Conservation (phyloP, 352 stramenopile species). For the Blastocystis sp. region DNA sequence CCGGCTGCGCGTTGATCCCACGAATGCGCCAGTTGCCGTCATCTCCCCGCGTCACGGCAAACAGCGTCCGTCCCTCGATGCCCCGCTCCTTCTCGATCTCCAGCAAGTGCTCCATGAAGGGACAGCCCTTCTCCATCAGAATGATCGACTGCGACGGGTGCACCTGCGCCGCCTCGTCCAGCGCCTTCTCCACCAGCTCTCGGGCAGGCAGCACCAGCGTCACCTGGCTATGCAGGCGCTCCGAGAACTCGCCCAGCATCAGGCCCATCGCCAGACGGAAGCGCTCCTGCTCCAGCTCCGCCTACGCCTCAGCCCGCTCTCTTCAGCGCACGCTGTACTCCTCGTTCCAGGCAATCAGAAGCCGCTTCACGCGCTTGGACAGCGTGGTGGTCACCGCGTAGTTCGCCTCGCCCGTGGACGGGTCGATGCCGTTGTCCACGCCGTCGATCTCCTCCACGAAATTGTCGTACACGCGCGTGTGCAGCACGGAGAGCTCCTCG, state of each 20-base stretch:
- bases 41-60: background rate
- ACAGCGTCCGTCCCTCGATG: slow-evolving; percentile 1
- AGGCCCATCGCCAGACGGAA: slow-evolving; percentile 50
- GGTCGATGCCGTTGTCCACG: slow-evolving; percentile 61
- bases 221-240: slow-evolving; percentile 5
- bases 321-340: background rate
- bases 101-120: slow-evolving; percentile 25
- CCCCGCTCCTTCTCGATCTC: slow-evolving; percentile 34
- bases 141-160: slow-evolving; percentile 13
- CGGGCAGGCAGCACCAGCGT: slow-evolving; percentile 8
- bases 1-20: slow-evolving; percentile 4
- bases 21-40: slow-evolving; percentile 20
- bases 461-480: slow-evolving; percentile 38
- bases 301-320: background rate
- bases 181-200: background rate
- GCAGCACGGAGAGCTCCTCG: background rate
- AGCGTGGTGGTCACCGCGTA: slow-evolving; percentile 48
- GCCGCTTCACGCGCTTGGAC: slow-evolving; percentile 14
- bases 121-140: slow-evolving; percentile 20
- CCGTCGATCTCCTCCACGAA: slow-evolving; percentile 68
- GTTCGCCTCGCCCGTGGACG: slow-evolving; percentile 9
- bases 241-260: slow-evolving; percentile 21
- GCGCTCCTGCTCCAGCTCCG: background rate
- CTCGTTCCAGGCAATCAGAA: slow-evolving; percentile 17
- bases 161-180: background rate